phyloP scores from a whole-genome alignment of 768 basidiomycete species.

The Serendipita sp. region DNA sequence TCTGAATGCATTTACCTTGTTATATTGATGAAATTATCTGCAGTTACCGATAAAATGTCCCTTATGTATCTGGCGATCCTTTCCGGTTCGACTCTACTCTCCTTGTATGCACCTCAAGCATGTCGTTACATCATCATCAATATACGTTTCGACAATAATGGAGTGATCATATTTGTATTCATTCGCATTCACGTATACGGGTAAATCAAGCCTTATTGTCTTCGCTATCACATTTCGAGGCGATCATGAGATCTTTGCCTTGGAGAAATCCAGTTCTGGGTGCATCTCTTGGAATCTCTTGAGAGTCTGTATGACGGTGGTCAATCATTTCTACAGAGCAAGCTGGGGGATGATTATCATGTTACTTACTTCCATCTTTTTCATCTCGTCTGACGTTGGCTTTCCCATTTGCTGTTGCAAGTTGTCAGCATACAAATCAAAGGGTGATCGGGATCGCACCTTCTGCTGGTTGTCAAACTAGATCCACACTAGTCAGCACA shows the following conservation, averaged over 20 bases:
- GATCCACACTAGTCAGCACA: background rate
- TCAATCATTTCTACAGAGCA: background rate
- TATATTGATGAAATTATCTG: background rate
- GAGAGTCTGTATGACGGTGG: conserved; percentile 36
- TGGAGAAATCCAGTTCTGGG: conserved; percentile 88
- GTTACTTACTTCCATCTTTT: conserved; percentile 65
- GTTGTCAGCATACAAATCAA: conserved; percentile 1
- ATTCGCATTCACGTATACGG: background rate
- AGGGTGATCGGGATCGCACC: conserved; percentile 22
- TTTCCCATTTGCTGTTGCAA: conserved; percentile 72
- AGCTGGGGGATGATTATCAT: conserved; percentile 6
- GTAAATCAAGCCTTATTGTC: background rate
- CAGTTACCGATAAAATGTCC: conserved; percentile 59
- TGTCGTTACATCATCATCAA: conserved; percentile 2
- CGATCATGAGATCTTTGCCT: conserved; percentile 71
- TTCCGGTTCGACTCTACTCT: background rate
- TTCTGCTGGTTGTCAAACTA: conserved; percentile 71
- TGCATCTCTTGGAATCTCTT: conserved; percentile 80
- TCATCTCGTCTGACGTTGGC: conserved; percentile 85
- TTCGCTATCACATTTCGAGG: background rate
- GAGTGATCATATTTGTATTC: background rate
- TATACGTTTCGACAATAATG: background rate
- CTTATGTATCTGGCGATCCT: too few species aligned
- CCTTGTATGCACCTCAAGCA: background rate
- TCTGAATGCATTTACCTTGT: background rate